phyloP scores from a whole-genome alignment of 805 yeast species.

The Nadsonia fulvescens region DNA sequence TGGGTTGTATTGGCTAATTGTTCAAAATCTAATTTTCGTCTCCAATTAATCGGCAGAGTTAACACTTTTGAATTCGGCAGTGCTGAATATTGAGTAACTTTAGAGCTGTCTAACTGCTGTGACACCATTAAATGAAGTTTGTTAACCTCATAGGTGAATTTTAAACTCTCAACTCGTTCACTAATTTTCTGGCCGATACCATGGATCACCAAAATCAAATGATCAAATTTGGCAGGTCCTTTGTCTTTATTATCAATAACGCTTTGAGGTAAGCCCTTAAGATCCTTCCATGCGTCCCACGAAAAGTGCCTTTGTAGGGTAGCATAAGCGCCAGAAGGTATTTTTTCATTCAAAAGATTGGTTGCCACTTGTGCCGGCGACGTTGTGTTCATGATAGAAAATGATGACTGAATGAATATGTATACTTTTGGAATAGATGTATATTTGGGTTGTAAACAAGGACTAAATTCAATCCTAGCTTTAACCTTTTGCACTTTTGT shows the following conservation, averaged over 20 bases:
- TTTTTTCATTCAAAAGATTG: conserved; percentile 9
- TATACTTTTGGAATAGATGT: conserved; percentile 7
- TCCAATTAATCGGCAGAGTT: conserved; percentile 73
- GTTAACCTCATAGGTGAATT: conserved; percentile 57
- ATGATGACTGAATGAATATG: no score
- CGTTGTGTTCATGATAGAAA: conserved; percentile 5
- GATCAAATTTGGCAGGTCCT: conserved; percentile 26
- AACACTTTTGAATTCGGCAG: conserved; percentile 11
- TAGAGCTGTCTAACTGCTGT: conserved; percentile 11
- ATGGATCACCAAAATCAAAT: conserved; percentile 68
- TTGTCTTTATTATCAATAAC: conserved; percentile 13
- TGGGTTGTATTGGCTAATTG: conserved; percentile 8
- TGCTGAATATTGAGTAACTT: conserved; percentile 9
- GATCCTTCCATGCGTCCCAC: conserved; percentile 16
- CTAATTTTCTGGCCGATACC: conserved; percentile 91
- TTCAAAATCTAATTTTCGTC: conserved; percentile 37
- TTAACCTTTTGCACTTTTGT: conserved; percentile 6
- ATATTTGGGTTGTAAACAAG: conserved; percentile 8
- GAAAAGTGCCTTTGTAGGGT: conserved; percentile 16
- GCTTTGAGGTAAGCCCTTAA: conserved; percentile 13
- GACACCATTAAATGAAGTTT: conserved; percentile 19
- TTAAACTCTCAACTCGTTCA: conserved; percentile 57
- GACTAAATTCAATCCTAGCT: conserved; percentile 15
- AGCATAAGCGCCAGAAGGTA: conserved; percentile 10
- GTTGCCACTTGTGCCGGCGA: conserved; percentile 8